Percentiles rank a stretch among this genome's conserved stretches.
These are phyloP conservation scores for Camellia japonica DNA, from an alignment of 148 eudicot genomes.

Conservation along the genomic window DNA sequence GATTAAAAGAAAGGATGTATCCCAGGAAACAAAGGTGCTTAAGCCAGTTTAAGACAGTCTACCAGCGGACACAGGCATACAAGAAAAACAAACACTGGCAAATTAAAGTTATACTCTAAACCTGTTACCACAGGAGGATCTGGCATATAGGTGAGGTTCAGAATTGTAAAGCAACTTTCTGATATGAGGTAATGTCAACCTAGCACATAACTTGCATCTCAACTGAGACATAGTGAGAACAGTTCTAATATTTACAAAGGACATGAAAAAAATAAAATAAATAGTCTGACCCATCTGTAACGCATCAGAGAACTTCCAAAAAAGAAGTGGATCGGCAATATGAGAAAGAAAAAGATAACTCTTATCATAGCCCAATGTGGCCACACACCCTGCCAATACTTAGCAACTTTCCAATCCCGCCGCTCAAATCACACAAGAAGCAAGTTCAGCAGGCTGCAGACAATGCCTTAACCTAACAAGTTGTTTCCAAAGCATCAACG, in stretches of 20 bases:
- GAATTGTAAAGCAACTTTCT: not conserved
- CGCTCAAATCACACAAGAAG: not conserved
- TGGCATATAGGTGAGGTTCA: not conserved
- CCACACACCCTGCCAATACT: not conserved
- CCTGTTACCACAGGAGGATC: conserved; percentile 3
- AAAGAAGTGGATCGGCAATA: not conserved
- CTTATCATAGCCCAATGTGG: too few relatives aligned
- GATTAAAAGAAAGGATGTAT: not conserved
- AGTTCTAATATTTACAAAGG: not conserved
- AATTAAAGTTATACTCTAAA: not conserved
- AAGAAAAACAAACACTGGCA: not conserved
- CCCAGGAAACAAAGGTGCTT: not conserved
- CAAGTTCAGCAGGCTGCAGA: not conserved
- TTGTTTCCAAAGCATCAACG: not conserved
- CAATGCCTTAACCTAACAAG: not conserved
- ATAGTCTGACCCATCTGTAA: not conserved
- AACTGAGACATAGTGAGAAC: not conserved
- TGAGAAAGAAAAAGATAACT: too few relatives aligned
- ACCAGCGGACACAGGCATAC: not conserved
- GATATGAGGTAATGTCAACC: not conserved
- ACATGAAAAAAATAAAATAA: not conserved
- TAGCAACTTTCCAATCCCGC: not conserved
- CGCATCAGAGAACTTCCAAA: not conserved
- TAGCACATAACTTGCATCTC: not conserved
- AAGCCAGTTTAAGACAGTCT: not conserved